Conservation (phyloP, 805 yeast species). For the Metschnikowia proteae region DNA sequence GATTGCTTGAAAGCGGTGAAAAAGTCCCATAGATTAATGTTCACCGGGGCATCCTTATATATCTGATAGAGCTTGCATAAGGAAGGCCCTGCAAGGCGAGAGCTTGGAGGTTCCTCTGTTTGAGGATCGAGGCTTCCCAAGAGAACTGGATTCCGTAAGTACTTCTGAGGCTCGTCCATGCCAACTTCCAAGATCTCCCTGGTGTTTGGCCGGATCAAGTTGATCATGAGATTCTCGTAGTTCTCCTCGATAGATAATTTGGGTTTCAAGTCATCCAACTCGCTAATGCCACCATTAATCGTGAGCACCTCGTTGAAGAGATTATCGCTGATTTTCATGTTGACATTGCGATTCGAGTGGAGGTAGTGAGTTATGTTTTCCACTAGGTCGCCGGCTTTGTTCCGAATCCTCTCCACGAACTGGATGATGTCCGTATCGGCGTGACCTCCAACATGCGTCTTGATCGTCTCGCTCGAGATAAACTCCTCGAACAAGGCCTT, state of each 20-base stretch:
- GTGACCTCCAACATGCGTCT: conserved; percentile 1
- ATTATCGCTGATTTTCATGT: conserved; percentile 23
- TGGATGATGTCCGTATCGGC: conserved; percentile 10
- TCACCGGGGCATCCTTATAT: conserved; percentile 74
- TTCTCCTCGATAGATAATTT: conserved; percentile 31
- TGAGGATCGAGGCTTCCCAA: conserved; percentile 1
- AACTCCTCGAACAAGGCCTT: conserved; percentile 7
- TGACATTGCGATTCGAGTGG: conserved; percentile 14
- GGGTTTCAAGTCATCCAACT: conserved; percentile 13
- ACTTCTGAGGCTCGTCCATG: conserved; percentile 29
- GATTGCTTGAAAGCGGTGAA: conserved; percentile 57
- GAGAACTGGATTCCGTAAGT: conserved; percentile 17
- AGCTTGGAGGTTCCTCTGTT: not conserved
- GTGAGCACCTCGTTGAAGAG: conserved; percentile 33
- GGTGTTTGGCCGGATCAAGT: conserved; percentile 34
- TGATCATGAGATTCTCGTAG: conserved; percentile 36
- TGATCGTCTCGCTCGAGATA: conserved; percentile 8
- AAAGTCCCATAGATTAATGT: conserved; percentile 65
- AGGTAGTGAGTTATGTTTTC: conserved; percentile 18
- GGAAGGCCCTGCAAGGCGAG: conserved; percentile 15
- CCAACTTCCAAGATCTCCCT: conserved; percentile 30
- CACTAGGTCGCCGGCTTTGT: conserved; percentile 3
- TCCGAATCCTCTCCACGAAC: conserved; percentile 1
- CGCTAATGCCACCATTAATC: conserved; percentile 25
- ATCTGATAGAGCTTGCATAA: conserved; percentile 53